These are phyloP conservation scores for Fusarium graminum DNA, from an alignment of 2,329 filamentous ascomycete genomes.

Conservation along the genomic window DNA sequence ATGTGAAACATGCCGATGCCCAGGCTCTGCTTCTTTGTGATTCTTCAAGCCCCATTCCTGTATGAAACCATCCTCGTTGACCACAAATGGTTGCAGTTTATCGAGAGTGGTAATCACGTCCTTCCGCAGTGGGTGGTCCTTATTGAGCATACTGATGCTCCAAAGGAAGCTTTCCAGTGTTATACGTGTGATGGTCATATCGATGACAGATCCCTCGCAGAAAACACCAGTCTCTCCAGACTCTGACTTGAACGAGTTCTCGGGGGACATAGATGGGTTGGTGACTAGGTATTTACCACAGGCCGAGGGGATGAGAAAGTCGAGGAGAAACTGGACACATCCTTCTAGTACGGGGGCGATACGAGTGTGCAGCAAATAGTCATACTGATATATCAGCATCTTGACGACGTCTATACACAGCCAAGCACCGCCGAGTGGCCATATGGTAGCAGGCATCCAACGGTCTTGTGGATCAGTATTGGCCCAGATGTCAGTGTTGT, in stretches of 20 bases:
- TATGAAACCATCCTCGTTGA: conserved; percentile 47
- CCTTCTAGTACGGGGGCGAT: conserved; percentile 52
- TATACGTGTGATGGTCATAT: conserved; percentile 40
- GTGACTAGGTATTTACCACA: conserved; percentile 48
- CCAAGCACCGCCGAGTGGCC: conserved; percentile 48
- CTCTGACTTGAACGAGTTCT: conserved; percentile 43
- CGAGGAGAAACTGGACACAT: conserved; percentile 55
- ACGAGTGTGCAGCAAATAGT: conserved; percentile 32
- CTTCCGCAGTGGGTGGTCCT: conserved; percentile 4
- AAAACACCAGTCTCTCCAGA: conserved; percentile 35
- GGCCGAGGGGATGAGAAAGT: conserved; percentile 52
- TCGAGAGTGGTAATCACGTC: conserved; percentile 11
- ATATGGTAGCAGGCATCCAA: conserved; percentile 49
- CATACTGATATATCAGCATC: conserved; percentile 43
- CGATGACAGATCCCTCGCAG: conserved; percentile 48
- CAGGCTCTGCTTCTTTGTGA: conserved; percentile 58
- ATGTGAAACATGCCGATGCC: conserved; percentile 65
- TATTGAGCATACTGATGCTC: conserved; percentile 25
- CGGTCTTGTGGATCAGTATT: conserved; percentile 55
- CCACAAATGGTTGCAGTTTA: conserved; percentile 24
- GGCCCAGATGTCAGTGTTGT: conserved; percentile 58
- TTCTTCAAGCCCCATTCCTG: conserved; percentile 58
- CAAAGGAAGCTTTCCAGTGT: conserved; percentile 43
- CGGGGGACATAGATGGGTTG: conserved; percentile 45
- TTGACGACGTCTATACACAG: conserved; percentile 44